Base-by-base conservation (phyloP, 768 basidiomycete species). In the Calocera viscosa region DNA sequence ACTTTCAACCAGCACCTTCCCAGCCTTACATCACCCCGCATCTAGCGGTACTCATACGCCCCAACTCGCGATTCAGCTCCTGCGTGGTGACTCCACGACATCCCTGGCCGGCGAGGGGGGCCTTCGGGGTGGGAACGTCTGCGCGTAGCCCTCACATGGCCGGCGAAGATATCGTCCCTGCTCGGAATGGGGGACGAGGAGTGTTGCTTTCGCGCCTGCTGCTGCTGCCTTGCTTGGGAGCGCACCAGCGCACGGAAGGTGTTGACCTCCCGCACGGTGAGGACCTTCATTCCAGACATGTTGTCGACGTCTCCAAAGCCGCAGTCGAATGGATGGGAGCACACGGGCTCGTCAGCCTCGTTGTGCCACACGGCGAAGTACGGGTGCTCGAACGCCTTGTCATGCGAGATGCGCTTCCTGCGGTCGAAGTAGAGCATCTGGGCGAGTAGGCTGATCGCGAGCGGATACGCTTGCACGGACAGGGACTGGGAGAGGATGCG, bases 281-380 rank as follows among this genome's bases (percentile, higher is more conserved):
- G 77, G 69, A 84, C 85, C 77, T 95, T 91, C 96, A 99, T 99
- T 10, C 96, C 96, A 49, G 95, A 92, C 70, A 95, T 94, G 67
- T 86, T 86, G 68, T 99, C 96, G 77, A 97, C 95, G 70, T 90
- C 88, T 77, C 98, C 96, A 72, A 99, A 98, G n/a, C 85, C 82
- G 73, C 98, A 98, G 76, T 98, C 93, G 71, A 99, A 97, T 81
- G 89, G 71, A 72, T 92, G 70, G 26, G 38, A 33, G 75, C 93
- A 96, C 38, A 83, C 71, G 0, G 94, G 94, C 75, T 96, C 94
- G 74, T 96, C 94, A 11, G 90, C 85, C 26, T 93, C 94, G 75
- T 98, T 95, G 74, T 97, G 94, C 96, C 96, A 99, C 12, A 97
- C 96, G 68, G 89, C 84, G 68, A 91, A 78, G 78, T 98, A 99